Evolutionary conservation across 2,329 filamentous ascomycete species (phyloP), one percentile per base, ranked within the genome.

Genomic region (Beauveria brongniartii): DNA sequence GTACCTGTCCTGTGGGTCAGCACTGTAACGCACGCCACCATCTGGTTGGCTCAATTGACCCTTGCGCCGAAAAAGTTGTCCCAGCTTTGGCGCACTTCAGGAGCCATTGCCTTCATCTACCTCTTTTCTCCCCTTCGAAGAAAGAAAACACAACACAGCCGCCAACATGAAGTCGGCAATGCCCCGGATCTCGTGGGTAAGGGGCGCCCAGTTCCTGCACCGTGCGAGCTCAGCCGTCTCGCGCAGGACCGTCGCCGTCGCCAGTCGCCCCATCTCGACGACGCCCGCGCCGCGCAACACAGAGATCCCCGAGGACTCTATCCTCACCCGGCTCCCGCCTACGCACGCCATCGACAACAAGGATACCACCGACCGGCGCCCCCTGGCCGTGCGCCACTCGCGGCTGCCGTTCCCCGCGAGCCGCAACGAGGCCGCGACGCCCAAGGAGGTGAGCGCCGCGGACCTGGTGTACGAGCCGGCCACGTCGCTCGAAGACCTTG

Each of bases 401-500:
- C 68, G 72, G 24, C 66, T 76, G 24, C 62, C 65, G 12, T 67
- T 76, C 46, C 74, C 74, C 2, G 71, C 72, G 14, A 63, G 62
- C 59, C 69, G 71, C 28, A 71, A 67, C 16, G 73, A 75, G 62
- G 72, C 73, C 2, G 50, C 67, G 16, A 64, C 70, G 6, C 72
- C 74, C 68, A 65, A 69, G 61, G 72, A 73, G 50, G 22, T 70
- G 8, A 60, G 67, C 61, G 64, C 69, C 8, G 53, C 66, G 7
- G 70, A 74, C 37, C 67, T 73, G 12, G 68, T 66, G 8, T 85
- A 85, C 68, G 67, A 70, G 3, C 81, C 82, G 3, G 83, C 82
- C 18, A 70, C 71, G 16, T 71, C 70, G 4, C 73, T 74, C 8
- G 73, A 76, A 0, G 79, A 73, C 0, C 73, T 85, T 2, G 76